phyloP scores from a whole-genome alignment of 345 rosid species.

The Zanthoxylum bungeanum region DNA sequence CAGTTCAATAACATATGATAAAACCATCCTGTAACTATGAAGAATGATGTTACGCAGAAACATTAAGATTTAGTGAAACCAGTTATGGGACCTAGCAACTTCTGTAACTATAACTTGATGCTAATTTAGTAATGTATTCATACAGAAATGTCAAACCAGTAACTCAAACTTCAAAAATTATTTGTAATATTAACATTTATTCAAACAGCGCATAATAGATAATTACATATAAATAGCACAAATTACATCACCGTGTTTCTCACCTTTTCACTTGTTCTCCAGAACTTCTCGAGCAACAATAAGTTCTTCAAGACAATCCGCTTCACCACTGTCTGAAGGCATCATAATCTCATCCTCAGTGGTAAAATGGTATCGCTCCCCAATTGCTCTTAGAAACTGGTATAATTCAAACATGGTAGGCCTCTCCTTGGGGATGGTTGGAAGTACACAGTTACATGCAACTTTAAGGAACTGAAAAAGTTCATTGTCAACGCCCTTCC shows the following conservation, averaged over 20 bases:
- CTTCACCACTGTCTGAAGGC: background rate
- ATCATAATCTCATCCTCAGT: constrained; percentile 11
- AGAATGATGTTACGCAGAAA: constrained; percentile 4
- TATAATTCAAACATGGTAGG: constrained; percentile 25
- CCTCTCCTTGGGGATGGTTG: constrained; percentile 23
- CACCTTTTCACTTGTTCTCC: constrained; percentile 19
- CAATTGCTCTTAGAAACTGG: constrained; percentile 17
- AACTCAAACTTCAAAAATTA: constrained; percentile 15
- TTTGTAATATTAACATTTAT: constrained; percentile 26
- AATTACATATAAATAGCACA: constrained; percentile 24
- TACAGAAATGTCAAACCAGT: constrained; percentile 7
- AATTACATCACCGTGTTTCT: constrained; percentile 4
- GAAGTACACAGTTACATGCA: constrained; percentile 20
- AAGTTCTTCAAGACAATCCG: constrained; percentile 9
- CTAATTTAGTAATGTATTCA: constrained; percentile 12
- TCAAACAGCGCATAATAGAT: constrained; percentile 11
- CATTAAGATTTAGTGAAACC: background rate
- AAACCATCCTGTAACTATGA: constrained; percentile 1
- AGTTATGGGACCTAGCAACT: constrained; percentile 8
- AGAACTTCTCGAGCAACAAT: constrained; percentile 26
- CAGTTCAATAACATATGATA: background rate
- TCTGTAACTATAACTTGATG: constrained; percentile 15
- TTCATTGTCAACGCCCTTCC: constrained; percentile 20
- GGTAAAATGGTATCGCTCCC: constrained; percentile 17
- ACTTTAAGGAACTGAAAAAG: constrained; percentile 14